These are phyloP conservation scores for Globisporangium carolinianum DNA, from an alignment of 352 stramenopile species.

Conservation along the genomic window DNA sequence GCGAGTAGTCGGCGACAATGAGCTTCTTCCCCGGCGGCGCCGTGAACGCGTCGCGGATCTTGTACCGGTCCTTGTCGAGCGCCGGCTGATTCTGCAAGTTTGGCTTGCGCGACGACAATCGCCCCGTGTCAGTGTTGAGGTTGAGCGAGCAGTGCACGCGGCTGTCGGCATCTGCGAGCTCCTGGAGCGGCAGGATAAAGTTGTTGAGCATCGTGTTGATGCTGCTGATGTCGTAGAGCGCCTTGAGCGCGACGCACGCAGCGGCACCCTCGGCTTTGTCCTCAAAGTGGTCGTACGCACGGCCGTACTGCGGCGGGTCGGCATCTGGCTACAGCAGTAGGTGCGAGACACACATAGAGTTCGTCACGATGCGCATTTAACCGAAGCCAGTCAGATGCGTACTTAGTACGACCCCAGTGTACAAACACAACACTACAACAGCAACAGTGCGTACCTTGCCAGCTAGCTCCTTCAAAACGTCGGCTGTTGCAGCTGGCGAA, in stretches of 20 bases:
- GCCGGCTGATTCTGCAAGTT: conserved; percentile 99
- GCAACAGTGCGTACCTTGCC: conserved; percentile 45
- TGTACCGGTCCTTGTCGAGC: conserved; percentile 84
- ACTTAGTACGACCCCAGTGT: no score
- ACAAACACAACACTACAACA: no score
- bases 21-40: conserved; percentile 90
- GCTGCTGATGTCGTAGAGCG: conserved; percentile 93
- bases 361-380: no score
- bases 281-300: conserved; percentile 92
- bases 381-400: no score
- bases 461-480: conserved; percentile 92
- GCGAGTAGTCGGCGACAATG: conserved; percentile 99
- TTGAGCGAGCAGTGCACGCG: conserved; percentile 99
- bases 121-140: conserved; percentile 98
- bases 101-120: conserved; percentile 94
- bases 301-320: conserved; percentile 58
- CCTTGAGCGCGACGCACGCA: conserved; percentile 93
- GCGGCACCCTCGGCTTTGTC: conserved; percentile 87
- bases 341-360: no score
- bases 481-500: conserved; percentile 89
- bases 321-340: conserved; percentile 51
- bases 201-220: conserved; percentile 99
- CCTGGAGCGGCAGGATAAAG: conserved; percentile 91
- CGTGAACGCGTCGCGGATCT: conserved; percentile 92
- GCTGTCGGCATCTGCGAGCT: conserved; percentile 89